phyloP scores from a whole-genome alignment of 75 land plant genomes.

The Sequoiadendron giganteum region DNA sequence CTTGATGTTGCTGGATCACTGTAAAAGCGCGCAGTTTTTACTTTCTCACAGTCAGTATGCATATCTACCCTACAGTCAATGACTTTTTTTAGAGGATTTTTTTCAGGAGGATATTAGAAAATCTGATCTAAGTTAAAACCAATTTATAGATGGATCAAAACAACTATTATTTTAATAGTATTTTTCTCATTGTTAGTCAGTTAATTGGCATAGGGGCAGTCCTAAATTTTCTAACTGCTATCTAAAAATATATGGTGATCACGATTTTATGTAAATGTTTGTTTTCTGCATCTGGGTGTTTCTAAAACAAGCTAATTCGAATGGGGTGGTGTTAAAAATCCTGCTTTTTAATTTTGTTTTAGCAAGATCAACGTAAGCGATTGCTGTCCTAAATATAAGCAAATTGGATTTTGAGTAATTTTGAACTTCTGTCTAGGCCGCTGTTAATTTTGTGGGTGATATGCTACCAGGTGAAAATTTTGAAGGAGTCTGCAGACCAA shows the following conservation, averaged over 20 bases:
- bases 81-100: not conserved
- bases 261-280: not conserved
- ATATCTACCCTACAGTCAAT: not conserved
- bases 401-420: not conserved
- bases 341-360: not conserved
- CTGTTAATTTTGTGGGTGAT: not conserved
- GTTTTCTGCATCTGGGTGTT: not conserved
- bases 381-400: not conserved
- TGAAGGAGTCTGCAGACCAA: not conserved
- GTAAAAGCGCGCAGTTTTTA: not conserved
- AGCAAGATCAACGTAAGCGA: not conserved
- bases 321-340: not conserved
- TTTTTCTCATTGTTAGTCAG: not conserved
- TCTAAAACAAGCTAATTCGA: not conserved
- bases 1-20: not conserved
- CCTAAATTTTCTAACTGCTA: not conserved
- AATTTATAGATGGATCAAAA: not conserved
- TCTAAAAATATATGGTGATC: not conserved
- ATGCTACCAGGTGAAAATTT: not conserved
- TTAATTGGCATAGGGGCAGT: not conserved
- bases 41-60: not conserved
- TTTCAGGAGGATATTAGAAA: not conserved
- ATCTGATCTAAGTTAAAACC: not conserved
- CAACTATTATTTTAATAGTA: not conserved
- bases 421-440: not conserved